phyloP scores from a whole-genome alignment of 768 basidiomycete species.

The Sporobolomyces phaffii region DNA sequence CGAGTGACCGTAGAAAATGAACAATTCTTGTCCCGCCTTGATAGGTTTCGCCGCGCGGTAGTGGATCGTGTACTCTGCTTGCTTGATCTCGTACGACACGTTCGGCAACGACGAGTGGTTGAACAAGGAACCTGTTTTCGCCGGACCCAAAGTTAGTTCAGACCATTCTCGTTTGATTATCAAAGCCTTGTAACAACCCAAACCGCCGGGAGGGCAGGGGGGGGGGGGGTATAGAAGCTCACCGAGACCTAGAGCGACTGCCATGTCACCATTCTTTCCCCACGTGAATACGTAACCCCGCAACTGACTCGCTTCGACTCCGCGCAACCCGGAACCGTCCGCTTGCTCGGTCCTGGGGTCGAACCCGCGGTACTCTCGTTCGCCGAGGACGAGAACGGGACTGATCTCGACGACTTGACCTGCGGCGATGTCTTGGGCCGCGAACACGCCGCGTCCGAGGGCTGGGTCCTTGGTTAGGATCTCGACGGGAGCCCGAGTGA shows the following conservation, averaged over 20 bases:
- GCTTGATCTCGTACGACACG: slow-evolving; percentile 60
- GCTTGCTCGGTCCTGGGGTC: not conserved
- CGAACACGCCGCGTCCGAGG: slow-evolving; percentile 50
- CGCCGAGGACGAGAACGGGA: slow-evolving; percentile 70
- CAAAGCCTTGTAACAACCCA: too few species aligned
- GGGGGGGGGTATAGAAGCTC: not conserved
- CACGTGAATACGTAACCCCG: slow-evolving; percentile 74
- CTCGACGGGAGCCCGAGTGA: slow-evolving; percentile 45
- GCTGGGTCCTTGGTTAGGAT: slow-evolving; percentile 41
- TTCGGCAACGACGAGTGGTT: slow-evolving; percentile 67
- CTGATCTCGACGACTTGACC: slow-evolving; percentile 72
- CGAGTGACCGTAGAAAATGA: slow-evolving; percentile 64
- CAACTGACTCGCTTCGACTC: slow-evolving; percentile 60
- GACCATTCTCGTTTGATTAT: too few species aligned
- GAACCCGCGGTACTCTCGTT: slow-evolving; percentile 59
- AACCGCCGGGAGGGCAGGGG: too few species aligned
- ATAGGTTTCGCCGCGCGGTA: slow-evolving; percentile 59
- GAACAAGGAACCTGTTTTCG: slow-evolving; percentile 65
- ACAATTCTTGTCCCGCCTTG: slow-evolving; percentile 63
- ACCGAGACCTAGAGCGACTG: slow-evolving; percentile 73
- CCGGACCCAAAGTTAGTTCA: too few species aligned
- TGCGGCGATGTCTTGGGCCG: slow-evolving; percentile 55
- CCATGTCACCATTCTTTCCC: slow-evolving; percentile 60
- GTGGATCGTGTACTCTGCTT: slow-evolving; percentile 56
- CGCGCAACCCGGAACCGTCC: not conserved